These are phyloP conservation scores for Trypanosoma avium DNA, from an alignment of 208 protist genomes.

Conservation along the genomic window DNA sequence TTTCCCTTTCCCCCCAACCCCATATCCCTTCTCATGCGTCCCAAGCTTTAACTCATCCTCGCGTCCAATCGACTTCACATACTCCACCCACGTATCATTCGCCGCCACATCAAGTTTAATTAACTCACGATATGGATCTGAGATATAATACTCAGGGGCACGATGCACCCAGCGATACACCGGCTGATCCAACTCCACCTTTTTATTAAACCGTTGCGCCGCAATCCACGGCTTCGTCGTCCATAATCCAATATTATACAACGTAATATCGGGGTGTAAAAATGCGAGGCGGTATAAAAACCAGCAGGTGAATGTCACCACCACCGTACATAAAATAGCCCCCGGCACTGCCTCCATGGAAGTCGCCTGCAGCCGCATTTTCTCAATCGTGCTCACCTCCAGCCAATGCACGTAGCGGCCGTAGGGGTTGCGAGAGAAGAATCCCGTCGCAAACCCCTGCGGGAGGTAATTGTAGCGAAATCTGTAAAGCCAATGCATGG, in stretches of 20 bases:
- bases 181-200: constrained; percentile 71
- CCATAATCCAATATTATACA: constrained; percentile 83
- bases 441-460: constrained; percentile 59
- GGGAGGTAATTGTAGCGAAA: constrained; percentile 83
- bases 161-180: constrained; percentile 86
- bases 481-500: constrained; percentile 84
- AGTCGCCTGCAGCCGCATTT: constrained; percentile 62
- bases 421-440: constrained; percentile 84
- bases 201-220: constrained; percentile 88
- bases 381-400: constrained; percentile 85
- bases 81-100: constrained; percentile 83
- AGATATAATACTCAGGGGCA: constrained; percentile 62
- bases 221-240: constrained; percentile 82
- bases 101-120: constrained; percentile 60
- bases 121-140: constrained; percentile 62
- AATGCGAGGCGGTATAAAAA: constrained; percentile 74
- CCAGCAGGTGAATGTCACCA: constrained; percentile 64
- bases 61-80: constrained; percentile 72
- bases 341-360: constrained; percentile 65
- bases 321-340: constrained; percentile 40
- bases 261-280: constrained; percentile 82
- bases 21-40: constrained; percentile 33
- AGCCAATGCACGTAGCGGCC: constrained; percentile 86
- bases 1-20: constrained; percentile 40
- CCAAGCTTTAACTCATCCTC: constrained; percentile 66